Evolutionary conservation across 1,139 yeast genomes (phyloP).

Genomic region (Hansenula sp.): DNA sequence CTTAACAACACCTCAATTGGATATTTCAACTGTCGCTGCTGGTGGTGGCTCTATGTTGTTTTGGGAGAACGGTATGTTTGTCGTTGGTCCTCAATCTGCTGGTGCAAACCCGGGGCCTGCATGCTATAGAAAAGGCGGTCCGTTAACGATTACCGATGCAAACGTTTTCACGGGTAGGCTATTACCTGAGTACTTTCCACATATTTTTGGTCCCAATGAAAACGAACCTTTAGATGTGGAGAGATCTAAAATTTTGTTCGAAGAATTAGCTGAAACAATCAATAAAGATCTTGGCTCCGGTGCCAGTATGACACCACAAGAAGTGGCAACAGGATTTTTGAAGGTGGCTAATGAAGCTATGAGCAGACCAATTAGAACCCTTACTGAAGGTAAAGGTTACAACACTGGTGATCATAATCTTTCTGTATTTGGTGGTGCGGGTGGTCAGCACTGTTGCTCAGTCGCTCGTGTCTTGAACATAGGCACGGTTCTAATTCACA

Average conservation of each 20-base stretch:
- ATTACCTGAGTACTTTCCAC: constrained; percentile 52
- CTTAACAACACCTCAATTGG: constrained; percentile 55
- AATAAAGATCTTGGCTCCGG: too few species aligned
- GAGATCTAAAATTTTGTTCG: constrained; percentile 37
- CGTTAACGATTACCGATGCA: constrained; percentile 57
- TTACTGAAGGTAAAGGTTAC: constrained; percentile 54
- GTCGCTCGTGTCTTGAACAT: constrained; percentile 44
- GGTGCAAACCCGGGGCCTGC: constrained; percentile 65
- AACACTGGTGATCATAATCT: constrained; percentile 40
- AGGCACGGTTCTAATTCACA: constrained; percentile 41
- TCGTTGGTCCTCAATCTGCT: constrained; percentile 59
- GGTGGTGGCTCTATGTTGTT: constrained; percentile 55
- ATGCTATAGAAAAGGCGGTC: constrained; percentile 56
- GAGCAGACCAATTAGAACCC: constrained; percentile 52
- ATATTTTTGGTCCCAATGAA: constrained; percentile 54
- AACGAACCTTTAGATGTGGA: constrained; percentile 44
- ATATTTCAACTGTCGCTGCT: constrained; percentile 57
- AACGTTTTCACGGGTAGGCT: constrained; percentile 50
- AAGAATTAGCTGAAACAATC: constrained; percentile 37
- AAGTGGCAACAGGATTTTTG: constrained; percentile 37
- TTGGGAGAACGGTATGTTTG: constrained; percentile 51
- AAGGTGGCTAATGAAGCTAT: constrained; percentile 52
- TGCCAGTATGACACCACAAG: too few species aligned
- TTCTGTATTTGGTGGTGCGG: constrained; percentile 58
- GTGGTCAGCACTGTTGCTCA: constrained; percentile 58